A percentile compares a stretch with the other conserved stretches of the same genome.
phyloP scores from a whole-genome alignment of 805 yeast species.

The Yarrowia porcina region DNA sequence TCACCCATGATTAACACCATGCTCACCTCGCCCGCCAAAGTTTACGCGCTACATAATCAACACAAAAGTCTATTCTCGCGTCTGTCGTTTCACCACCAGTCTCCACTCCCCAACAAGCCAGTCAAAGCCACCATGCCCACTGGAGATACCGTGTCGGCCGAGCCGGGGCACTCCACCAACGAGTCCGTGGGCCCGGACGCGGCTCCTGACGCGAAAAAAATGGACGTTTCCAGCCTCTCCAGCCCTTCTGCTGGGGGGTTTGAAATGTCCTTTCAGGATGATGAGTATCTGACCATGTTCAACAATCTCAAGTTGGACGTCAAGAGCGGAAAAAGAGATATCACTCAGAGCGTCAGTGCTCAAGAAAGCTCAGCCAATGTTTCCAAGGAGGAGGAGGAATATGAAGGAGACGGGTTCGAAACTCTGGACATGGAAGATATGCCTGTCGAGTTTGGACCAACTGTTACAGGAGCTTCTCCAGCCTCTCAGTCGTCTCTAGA shows the following conservation, averaged over 20 bases:
- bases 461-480: not conserved
- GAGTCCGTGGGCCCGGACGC: not conserved
- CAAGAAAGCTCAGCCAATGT: not conserved
- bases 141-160: not conserved
- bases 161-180: not conserved
- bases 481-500: slow-evolving; percentile 1
- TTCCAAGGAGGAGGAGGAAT: not conserved
- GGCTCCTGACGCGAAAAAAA: no score
- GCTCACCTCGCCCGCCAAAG: not conserved
- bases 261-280: slow-evolving; percentile 13
- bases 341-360: not conserved
- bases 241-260: not conserved
- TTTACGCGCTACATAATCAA: slow-evolving; percentile 15
- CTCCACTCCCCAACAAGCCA: not conserved
- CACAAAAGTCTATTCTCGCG: slow-evolving; percentile 12
- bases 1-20: no score
- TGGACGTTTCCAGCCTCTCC: not conserved
- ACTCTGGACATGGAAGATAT: slow-evolving; percentile 10
- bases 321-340: slow-evolving; percentile 15
- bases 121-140: not conserved
- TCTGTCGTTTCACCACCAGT: not conserved
- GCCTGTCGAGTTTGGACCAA: not conserved
- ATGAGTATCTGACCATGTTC: slow-evolving; percentile 1
- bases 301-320: slow-evolving; percentile 7
- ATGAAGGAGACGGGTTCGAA: not conserved